phyloP scores from a whole-genome alignment of 2,329 filamentous ascomycete genomes.

The Ramularia collo-cygni region DNA sequence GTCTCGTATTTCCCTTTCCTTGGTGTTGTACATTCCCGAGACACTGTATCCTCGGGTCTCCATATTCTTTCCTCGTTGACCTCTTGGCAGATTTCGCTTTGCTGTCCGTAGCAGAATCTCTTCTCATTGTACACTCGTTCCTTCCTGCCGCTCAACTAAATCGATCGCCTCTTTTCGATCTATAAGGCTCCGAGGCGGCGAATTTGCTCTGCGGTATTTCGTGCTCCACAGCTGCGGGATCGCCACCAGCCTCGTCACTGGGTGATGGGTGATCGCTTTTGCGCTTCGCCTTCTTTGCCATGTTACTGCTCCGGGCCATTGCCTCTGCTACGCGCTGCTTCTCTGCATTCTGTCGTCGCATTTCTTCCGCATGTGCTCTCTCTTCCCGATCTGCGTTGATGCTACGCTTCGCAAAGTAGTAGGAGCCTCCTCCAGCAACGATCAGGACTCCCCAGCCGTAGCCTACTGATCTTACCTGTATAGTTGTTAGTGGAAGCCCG shows the following conservation, averaged over 20 bases:
- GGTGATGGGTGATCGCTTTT: conserved; percentile 28
- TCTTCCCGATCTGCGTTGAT: conserved; percentile 84
- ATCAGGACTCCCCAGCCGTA: conserved; percentile 88
- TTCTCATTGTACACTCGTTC: too few species aligned
- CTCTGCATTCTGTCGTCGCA: conserved; percentile 36
- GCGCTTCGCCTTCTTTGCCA: conserved; percentile 7
- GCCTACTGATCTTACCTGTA: conserved; percentile 40
- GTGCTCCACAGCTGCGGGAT: conserved; percentile 82
- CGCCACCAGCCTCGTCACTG: conserved; percentile 31
- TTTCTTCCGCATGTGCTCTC: conserved; percentile 64
- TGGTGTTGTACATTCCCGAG: too few species aligned
- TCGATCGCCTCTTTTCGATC: conserved; percentile 75
- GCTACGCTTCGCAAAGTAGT: conserved; percentile 89
- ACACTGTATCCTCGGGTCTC: too few species aligned
- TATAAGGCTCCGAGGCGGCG: conserved; percentile 69
- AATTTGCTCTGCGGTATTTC: conserved; percentile 78
- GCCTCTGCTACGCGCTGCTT: conserved; percentile 21
- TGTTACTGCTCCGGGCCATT: conserved; percentile 9
- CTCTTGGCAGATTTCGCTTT: too few species aligned
- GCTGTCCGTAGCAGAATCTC: too few species aligned
- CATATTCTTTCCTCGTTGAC: too few species aligned
- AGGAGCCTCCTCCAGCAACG: conserved; percentile 79
- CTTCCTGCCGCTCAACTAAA: too few species aligned
- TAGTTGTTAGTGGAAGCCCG: not conserved
- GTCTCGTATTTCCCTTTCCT: too few species aligned